Evolutionary conservation across 140 eudicot species (phyloP), one percentile per base, ranked within the genome.

Genomic region (Flaveria floridana): DNA sequence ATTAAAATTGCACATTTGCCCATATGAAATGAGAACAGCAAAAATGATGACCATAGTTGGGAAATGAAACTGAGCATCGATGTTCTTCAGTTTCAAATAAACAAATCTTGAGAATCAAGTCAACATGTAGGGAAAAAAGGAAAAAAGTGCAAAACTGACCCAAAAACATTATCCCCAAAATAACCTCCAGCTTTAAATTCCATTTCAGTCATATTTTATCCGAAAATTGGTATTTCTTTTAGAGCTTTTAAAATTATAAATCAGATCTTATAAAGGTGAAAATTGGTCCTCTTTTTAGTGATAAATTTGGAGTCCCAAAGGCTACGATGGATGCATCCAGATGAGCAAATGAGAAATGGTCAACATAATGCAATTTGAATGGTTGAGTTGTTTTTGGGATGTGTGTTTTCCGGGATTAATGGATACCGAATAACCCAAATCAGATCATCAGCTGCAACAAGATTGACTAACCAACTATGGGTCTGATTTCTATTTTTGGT

Each of bases 71-170:
- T 19, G 20, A 14, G 25, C 44, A 6, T 10, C 39, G 13, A 66
- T 53, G 56, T 76, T 34, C 42, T 51, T 72, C 42, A n/a, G 53
- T 14, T n/a, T 72, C 37, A 72, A 56, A 34, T 51, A 34, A 37
- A 9, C 46, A 67, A 39, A 11, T 20, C 18, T 37, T n/a, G 3
- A 4, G 3, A 51, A 51, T 2, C 16, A 14, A 0, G 20, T 51
- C 6, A 15, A 51, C 16, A 2, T 42, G 48, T 42, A 42, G 48
- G 48, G 13, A 42, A 42, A 50, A 50, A 15, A 50, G 18, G 56
- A 14, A 3, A 50, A 50, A 50, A 16, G 56, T 50, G 18, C 18
- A 14, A 50, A 55, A 55, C 7, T 55, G 62, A 16, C 62, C 62
- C 62, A 18, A 18, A 3, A 55, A 55, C 62, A 55, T 3, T 55